Conservation (phyloP, 1,284 basidiomycete genomes). For the Austroboletus novae-zelandiae region DNA sequence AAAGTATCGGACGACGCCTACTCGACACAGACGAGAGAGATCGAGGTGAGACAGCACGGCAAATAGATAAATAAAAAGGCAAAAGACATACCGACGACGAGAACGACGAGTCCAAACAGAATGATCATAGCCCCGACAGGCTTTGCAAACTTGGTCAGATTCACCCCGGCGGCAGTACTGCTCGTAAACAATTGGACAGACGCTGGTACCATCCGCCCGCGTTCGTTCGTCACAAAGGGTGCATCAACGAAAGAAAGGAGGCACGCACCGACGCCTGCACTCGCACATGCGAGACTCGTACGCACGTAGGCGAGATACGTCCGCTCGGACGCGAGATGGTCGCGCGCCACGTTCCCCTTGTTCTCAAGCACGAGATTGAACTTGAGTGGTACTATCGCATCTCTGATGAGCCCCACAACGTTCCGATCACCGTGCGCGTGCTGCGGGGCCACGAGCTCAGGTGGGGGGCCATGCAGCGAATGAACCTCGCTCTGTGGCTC, state of each 20-base stretch:
- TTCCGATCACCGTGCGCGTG: not conserved
- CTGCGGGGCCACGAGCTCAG: not conserved
- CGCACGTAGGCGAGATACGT: slow-evolving; percentile 43
- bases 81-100: slow-evolving; percentile 19
- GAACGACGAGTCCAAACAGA: slow-evolving; percentile 23
- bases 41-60: not conserved
- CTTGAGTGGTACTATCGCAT: slow-evolving; percentile 8
- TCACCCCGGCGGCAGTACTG: not conserved
- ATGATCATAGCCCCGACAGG: slow-evolving; percentile 27
- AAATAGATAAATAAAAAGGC: no score
- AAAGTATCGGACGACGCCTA: slow-evolving; percentile 27
- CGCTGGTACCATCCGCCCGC: slow-evolving; percentile 11
- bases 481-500: slow-evolving; percentile 8
- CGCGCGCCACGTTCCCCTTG: slow-evolving; percentile 37
- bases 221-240: no score
- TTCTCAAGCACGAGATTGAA: slow-evolving; percentile 29
- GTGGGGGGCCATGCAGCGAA: slow-evolving; percentile 3
- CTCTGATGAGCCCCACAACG: not conserved
- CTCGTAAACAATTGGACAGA: slow-evolving; percentile 27
- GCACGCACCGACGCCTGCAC: slow-evolving; percentile 39
- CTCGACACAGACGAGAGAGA: not conserved
- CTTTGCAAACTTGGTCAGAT: slow-evolving; percentile 18
- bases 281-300: slow-evolving; percentile 39
- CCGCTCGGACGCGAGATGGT: slow-evolving; percentile 41
- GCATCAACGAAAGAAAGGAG: not conserved